phyloP scores from a whole-genome alignment of 1,139 yeast species.

The Yamadazyma friedrichii region DNA sequence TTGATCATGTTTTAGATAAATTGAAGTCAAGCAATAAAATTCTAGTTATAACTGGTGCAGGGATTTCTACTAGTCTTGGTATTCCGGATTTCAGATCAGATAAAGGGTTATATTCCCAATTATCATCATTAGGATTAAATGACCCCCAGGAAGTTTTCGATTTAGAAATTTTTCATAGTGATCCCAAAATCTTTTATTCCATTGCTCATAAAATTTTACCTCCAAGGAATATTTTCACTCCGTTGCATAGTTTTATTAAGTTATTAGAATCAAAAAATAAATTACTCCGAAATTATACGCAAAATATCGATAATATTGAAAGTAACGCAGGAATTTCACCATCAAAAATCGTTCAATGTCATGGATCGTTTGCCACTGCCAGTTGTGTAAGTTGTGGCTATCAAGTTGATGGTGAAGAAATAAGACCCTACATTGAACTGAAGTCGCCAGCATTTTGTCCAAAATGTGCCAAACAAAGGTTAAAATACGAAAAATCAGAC shows the following conservation, averaged over 20 bases:
- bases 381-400: conserved; percentile 80
- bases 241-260: conserved; percentile 82
- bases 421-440: conserved; percentile 60
- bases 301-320: conserved; percentile 91
- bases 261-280: conserved; percentile 75
- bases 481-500: conserved; percentile 25
- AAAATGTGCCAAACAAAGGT: conserved; percentile 52
- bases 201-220: conserved; percentile 90
- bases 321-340: conserved; percentile 72
- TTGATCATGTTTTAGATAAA: conserved; percentile 59
- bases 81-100: conserved; percentile 95
- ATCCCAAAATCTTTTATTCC: conserved; percentile 81
- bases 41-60: conserved; percentile 91
- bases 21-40: conserved; percentile 59
- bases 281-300: conserved; percentile 85
- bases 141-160: conserved; percentile 97
- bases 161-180: conserved; percentile 65
- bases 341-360: conserved; percentile 85
- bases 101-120: conserved; percentile 77
- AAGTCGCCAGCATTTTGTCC: conserved; percentile 74
- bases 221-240: conserved; percentile 70
- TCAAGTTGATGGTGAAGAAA: conserved; percentile 63
- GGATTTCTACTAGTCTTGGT: conserved; percentile 89
- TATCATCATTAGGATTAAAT: conserved; percentile 66
- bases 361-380: conserved; percentile 93